These are phyloP conservation scores for Pseudognaphalium luteoalbum DNA, from an alignment of 129 eudicot species.

Conservation along the genomic window DNA sequence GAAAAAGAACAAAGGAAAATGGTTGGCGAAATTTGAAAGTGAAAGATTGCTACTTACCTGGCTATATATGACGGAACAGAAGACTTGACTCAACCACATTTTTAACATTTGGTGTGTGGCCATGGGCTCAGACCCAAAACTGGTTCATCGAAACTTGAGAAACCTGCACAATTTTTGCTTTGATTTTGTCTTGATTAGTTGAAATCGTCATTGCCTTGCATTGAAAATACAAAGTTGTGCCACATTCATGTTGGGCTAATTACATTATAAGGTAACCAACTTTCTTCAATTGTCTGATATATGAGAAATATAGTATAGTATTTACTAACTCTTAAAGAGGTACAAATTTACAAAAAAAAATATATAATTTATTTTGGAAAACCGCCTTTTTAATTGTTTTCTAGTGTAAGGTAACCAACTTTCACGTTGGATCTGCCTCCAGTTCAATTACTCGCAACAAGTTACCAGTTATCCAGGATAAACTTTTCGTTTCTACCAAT, in stretches of 20 bases:
- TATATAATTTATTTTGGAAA: background rate
- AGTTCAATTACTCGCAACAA: no score
- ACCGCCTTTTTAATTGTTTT: background rate
- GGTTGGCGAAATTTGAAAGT: constrained; percentile 33
- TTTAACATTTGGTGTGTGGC: constrained; percentile 34
- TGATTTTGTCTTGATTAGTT: constrained; percentile 8
- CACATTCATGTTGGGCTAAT: constrained; percentile 13
- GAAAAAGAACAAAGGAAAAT: constrained; percentile 33
- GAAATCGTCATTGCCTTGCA: background rate
- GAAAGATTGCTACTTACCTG: constrained; percentile 33
- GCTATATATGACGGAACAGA: constrained; percentile 30
- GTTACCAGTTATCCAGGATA: no score
- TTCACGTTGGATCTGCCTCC: background rate
- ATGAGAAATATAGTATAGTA: background rate
- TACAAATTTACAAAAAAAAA: background rate
- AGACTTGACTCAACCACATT: constrained; percentile 12
- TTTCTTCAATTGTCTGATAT: background rate
- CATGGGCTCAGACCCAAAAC: constrained; percentile 15
- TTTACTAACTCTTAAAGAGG: background rate
- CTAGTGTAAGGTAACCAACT: background rate
- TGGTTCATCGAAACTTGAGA: constrained; percentile 25
- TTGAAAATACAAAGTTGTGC: constrained; percentile 14
- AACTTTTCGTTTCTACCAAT: no score
- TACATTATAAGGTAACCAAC: background rate
- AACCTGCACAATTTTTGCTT: constrained; percentile 19